Evolutionary conservation across 768 basidiomycete genomes (phyloP).

Genomic region (button mushroom (Agaricus bisporus)): DNA sequence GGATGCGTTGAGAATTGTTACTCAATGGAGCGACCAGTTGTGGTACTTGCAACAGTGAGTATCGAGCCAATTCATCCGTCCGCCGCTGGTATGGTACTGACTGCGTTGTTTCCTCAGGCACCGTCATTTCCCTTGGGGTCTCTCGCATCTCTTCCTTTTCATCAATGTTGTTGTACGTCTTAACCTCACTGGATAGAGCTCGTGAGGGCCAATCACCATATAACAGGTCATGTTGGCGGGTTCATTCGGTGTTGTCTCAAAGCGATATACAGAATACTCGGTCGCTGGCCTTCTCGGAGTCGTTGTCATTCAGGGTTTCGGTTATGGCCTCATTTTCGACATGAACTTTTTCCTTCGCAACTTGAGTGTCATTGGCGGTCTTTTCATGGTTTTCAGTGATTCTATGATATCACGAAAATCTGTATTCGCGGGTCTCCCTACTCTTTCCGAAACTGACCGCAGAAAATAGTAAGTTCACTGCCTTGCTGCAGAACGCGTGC

Average conservation of each 20-base stretch:
- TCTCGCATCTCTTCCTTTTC: constrained; percentile 90
- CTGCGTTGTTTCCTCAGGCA: constrained; percentile 49
- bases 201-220: background rate
- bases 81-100: background rate
- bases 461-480: constrained; percentile 83
- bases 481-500: background rate
- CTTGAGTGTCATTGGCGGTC: constrained; percentile 93
- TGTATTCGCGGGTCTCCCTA: constrained; percentile 86
- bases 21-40: constrained; percentile 95
- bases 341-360: constrained; percentile 99
- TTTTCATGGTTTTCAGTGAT: constrained; percentile 99
- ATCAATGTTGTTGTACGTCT: constrained; percentile 83
- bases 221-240: constrained; percentile 80
- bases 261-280: constrained; percentile 83
- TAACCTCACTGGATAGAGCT: background rate
- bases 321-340: constrained; percentile 99
- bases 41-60: constrained; percentile 96
- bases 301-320: constrained; percentile 93
- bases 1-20: constrained; percentile 88
- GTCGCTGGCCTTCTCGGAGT: constrained; percentile 87
- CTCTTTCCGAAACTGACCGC: constrained; percentile 89
- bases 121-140: constrained; percentile 90
- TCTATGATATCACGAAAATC: constrained; percentile 85
- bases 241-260: constrained; percentile 81
- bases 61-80: constrained; percentile 4